Evolutionary conservation across 129 eudicot species (phyloP), one percentile per base, ranked within the genome.

Genomic region (Gnaphalium uliginosum): DNA sequence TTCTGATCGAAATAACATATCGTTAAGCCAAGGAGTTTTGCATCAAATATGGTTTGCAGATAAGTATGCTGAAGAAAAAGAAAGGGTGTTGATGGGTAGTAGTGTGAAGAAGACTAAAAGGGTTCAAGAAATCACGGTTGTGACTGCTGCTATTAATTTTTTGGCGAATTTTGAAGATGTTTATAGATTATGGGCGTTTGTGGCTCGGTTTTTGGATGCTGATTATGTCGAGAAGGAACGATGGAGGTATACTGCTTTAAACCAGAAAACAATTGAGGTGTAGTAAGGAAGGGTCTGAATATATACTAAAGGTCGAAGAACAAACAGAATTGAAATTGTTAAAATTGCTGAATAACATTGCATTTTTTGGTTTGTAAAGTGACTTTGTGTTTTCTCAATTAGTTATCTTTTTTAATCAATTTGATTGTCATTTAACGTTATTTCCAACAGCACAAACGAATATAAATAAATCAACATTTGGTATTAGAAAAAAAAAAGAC

Each of bases 91-190:
- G 46, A 82, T 78, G 64, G 77, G 54, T 10, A 66, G 56, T 48
- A 81, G 81, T 33, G 63, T 10, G 6, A 83, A 81, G 76, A 81
- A 80, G 59, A 75, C 56, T 53, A 89, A 70, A 78, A 79, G 73
- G 10, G 76, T 53, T 18, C 76, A 48, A 8, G 91, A 85, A 25
- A 76, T 89, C 24, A 46, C 80, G 2, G 96, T 87, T 63, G 98
- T 87, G 25, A 89, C 96, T 2, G 84, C 80, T 8, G 96, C 98
- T 21, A 81, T 92, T 27, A 86, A 79, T 48, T 89, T 85, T 75
- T 69, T 92, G 76, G 86, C 88, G 8, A 84, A 84, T 75, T 92
- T 92, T 39, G 93, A 88, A 71, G 98, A 92, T 60, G 85, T 83
- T 21, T 87, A 89, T 71, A 82, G 89, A 46, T 56, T 56, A 56